phyloP scores from a whole-genome alignment of 495 filamentous ascomycete genomes.

The Talaromyces ruber region DNA sequence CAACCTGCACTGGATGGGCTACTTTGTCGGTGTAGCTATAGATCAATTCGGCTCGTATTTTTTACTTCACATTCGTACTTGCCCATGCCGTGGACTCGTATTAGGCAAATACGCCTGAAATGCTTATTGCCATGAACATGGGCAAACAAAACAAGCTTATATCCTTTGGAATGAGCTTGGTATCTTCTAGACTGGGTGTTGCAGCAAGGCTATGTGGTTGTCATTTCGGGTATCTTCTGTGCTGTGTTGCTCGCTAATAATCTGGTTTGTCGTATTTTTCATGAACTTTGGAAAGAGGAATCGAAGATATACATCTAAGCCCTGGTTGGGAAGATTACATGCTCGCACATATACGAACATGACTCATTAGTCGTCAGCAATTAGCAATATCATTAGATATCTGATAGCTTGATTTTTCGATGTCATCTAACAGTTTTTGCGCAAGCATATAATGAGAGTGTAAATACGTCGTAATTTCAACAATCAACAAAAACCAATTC shows the following conservation, averaged over 20 bases:
- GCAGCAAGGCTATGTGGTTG: slow-evolving; percentile 44
- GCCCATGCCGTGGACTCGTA: slow-evolving; percentile 54
- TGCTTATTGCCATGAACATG: slow-evolving; percentile 61
- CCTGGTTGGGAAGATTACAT: slow-evolving; percentile 47
- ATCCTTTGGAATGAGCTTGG: slow-evolving; percentile 51
- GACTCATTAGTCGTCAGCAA: slow-evolving; percentile 17
- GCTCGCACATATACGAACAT: slow-evolving; percentile 27
- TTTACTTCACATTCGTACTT: slow-evolving; percentile 51
- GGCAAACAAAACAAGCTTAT: slow-evolving; percentile 63
- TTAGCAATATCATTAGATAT: not conserved
- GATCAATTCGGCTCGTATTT: slow-evolving; percentile 45
- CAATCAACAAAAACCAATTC: not conserved
- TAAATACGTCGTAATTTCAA: not conserved
- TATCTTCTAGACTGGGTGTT: slow-evolving; percentile 52
- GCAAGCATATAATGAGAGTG: not conserved
- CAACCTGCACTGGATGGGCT: slow-evolving; percentile 47
- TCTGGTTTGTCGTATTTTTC: slow-evolving; percentile 42
- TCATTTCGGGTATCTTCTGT: slow-evolving; percentile 51
- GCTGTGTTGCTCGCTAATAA: slow-evolving; percentile 49
- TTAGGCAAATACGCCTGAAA: slow-evolving; percentile 48
- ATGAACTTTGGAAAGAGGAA: slow-evolving; percentile 51
- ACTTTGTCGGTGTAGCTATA: slow-evolving; percentile 46
- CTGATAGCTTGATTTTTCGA: not conserved
- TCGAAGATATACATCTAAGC: slow-evolving; percentile 35
- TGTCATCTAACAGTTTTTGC: not conserved